phyloP scores from a whole-genome alignment of 306 rosid genomes.

The Begonia peltatifolia region DNA sequence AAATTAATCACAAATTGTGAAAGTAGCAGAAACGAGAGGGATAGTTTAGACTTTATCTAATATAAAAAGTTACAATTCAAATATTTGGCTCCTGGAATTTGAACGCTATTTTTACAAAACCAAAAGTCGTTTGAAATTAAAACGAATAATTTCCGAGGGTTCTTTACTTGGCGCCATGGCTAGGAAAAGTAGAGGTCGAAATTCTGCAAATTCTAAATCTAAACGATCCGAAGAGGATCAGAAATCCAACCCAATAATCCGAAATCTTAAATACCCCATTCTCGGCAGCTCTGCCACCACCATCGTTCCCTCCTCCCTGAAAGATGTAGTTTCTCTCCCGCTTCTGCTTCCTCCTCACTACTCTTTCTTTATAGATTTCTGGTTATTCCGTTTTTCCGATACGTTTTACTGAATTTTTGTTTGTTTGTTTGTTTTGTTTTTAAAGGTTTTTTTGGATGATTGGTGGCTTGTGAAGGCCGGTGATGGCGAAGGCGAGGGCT shows the following conservation, averaged over 20 bases:
- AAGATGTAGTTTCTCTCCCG: conserved; percentile 10
- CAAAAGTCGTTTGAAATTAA: no score
- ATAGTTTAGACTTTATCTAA: no score
- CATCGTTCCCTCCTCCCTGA: conserved; percentile 10
- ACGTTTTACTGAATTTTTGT: neutral
- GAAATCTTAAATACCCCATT: conserved; percentile 2
- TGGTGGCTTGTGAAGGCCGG: conserved; percentile 33
- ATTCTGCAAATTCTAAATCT: neutral
- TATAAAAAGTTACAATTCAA: no score
- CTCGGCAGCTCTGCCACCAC: neutral
- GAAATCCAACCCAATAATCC: neutral
- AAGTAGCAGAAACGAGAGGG: no score
- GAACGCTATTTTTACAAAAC: no score
- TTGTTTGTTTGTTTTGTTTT: neutral
- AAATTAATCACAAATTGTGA: no score
- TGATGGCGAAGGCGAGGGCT: conserved; percentile 8
- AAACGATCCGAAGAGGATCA: neutral
- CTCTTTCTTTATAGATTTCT: neutral
- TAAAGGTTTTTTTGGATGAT: conserved; percentile 20
- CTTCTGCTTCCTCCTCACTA: neutral
- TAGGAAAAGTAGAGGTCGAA: conserved; percentile 5
- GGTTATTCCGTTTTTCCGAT: neutral
- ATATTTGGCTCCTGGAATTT: no score
- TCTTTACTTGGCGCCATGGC: conserved; percentile 3
- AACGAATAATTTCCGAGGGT: no score